These are phyloP conservation scores for Pichia ethanolica DNA, from an alignment of 805 yeast genomes.

Conservation along the genomic window DNA sequence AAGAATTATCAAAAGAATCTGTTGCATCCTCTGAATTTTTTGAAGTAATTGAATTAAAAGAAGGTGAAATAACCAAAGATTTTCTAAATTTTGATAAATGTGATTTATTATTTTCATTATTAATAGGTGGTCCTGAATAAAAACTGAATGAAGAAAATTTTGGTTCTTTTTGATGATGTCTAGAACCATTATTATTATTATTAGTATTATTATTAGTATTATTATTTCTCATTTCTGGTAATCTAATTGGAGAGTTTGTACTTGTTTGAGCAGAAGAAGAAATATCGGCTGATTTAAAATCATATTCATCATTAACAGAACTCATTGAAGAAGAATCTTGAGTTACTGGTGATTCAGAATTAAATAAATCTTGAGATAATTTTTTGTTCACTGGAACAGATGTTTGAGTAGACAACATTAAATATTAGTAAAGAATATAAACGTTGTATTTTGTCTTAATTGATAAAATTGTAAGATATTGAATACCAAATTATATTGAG, in stretches of 20 bases:
- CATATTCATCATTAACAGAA: conserved; percentile 29
- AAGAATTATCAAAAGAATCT: not conserved
- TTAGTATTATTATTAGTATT: not conserved
- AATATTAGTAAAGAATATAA: too few species aligned
- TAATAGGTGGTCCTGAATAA: conserved; percentile 24
- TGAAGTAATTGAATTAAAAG: conserved; percentile 22
- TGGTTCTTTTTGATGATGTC: not conserved
- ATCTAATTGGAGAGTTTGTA: conserved; percentile 22
- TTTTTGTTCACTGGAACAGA: not conserved
- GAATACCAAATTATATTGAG: too few species aligned
- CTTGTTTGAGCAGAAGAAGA: conserved; percentile 33
- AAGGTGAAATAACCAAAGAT: conserved; percentile 28
- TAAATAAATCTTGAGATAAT: not conserved
- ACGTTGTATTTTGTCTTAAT: too few species aligned
- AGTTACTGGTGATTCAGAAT: conserved; percentile 1
- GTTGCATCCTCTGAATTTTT: conserved; percentile 2
- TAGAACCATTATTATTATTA: too few species aligned
- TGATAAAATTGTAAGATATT: too few species aligned
- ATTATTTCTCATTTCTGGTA: not conserved
- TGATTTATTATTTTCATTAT: conserved; percentile 10
- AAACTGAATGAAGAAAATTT: conserved; percentile 16
- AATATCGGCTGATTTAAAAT: conserved; percentile 24
- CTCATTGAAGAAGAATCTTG: conserved; percentile 24
- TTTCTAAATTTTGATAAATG: conserved; percentile 27
- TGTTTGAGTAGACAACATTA: not conserved